Conservation (phyloP, 495 filamentous ascomycete species). For the Halenospora varia region DNA sequence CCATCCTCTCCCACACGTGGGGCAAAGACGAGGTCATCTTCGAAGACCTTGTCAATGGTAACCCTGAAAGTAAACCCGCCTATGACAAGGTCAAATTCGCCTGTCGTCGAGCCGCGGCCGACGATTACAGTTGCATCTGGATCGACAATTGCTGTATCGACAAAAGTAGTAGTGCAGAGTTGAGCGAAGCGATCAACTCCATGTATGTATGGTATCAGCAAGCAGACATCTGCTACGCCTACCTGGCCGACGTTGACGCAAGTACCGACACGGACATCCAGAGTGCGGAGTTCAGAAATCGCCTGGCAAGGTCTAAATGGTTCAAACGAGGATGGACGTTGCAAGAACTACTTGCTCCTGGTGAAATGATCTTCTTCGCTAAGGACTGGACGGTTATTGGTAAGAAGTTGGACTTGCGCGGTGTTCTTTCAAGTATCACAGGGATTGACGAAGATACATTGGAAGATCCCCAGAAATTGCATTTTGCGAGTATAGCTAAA, state of each 20-base stretch:
- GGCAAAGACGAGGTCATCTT: not conserved
- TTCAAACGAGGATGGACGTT: conserved; percentile 35
- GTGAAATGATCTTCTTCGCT: conserved; percentile 27
- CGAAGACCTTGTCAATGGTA: not conserved
- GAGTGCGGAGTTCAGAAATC: not conserved
- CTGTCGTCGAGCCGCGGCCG: not conserved
- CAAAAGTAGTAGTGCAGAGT: conserved; percentile 27
- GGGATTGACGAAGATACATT: not conserved
- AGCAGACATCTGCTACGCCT: conserved; percentile 4
- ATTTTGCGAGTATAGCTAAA: not conserved
- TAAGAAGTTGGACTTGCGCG: not conserved
- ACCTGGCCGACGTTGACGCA: not conserved
- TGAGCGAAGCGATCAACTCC: conserved; percentile 17
- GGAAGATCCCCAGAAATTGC: not conserved
- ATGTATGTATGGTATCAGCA: conserved; percentile 10
- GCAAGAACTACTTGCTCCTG: no score
- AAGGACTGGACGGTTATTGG: not conserved
- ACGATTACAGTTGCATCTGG: conserved; percentile 23
- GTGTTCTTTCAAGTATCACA: not conserved
- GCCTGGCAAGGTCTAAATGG: conserved; percentile 28
- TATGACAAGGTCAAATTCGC: conserved; percentile 4
- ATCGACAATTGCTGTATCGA: conserved; percentile 41
- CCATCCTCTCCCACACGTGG: conserved; percentile 14
- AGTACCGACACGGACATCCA: not conserved
- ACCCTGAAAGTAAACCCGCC: conserved; percentile 15